Evolutionary conservation across 805 yeast genomes (phyloP).

Genomic region (Maudiozyma pseudohumilis): DNA sequence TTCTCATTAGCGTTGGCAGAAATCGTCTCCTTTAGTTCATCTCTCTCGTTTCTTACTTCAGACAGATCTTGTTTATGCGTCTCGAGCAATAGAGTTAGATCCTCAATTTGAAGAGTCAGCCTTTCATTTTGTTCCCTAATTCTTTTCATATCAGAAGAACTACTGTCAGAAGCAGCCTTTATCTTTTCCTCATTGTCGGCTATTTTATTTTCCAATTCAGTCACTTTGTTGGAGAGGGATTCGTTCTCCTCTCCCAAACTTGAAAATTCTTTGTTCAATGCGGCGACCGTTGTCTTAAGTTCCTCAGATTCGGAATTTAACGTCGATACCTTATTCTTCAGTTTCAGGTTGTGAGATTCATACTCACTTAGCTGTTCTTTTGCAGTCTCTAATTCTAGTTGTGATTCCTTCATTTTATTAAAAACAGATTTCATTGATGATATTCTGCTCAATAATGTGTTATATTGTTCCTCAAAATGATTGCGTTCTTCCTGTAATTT

Average conservation of each 20-base stretch:
- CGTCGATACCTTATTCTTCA: constrained; percentile 29
- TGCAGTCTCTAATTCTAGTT: constrained; percentile 47
- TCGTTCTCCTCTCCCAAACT: constrained; percentile 43
- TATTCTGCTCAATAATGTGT: constrained; percentile 48
- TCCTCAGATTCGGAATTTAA: constrained; percentile 29
- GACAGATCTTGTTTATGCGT: constrained; percentile 27
- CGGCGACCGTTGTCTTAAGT: constrained; percentile 25
- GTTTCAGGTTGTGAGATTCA: constrained; percentile 33
- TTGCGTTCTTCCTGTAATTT: constrained; percentile 42
- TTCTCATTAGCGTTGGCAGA: constrained; percentile 30
- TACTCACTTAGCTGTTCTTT: constrained; percentile 42
- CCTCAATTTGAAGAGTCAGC: constrained; percentile 27
- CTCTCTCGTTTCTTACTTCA: constrained; percentile 29
- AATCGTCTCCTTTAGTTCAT: constrained; percentile 28
- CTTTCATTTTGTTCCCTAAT: constrained; percentile 13
- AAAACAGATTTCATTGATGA: constrained; percentile 69
- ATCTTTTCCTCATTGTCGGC: constrained; percentile 32
- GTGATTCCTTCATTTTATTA: constrained; percentile 62
- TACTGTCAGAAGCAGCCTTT: constrained; percentile 31
- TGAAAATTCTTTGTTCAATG: constrained; percentile 35
- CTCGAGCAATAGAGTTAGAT: constrained; percentile 31
- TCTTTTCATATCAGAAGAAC: constrained; percentile 27
- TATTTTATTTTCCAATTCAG: constrained; percentile 34
- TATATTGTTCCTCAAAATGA: constrained; percentile 49
- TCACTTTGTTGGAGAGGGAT: constrained; percentile 45